phyloP scores from a whole-genome alignment of 176 grass and related monocot species.

The Juncus effusus region DNA sequence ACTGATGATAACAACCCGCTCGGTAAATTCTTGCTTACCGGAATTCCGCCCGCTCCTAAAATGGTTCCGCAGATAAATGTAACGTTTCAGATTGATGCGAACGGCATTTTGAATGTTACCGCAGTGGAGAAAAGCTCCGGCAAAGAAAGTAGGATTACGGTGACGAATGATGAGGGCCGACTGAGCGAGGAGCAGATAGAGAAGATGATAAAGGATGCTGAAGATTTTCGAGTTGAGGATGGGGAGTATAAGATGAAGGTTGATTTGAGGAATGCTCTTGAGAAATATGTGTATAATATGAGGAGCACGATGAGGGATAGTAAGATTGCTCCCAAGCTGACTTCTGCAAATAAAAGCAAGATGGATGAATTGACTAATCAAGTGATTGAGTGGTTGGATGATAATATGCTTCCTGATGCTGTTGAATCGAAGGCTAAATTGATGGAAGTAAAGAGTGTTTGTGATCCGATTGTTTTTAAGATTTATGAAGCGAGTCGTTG shows the following conservation, averaged over 20 bases:
- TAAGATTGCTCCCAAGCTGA: background rate
- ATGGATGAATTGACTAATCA: background rate
- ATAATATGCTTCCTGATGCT: background rate
- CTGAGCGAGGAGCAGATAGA: constrained; percentile 2
- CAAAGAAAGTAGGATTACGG: background rate
- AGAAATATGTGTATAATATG: constrained; percentile 3
- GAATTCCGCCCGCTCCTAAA: background rate
- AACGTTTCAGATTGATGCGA: constrained; percentile 21
- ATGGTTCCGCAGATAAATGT: background rate
- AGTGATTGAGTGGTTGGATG: background rate
- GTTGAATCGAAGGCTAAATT: background rate
- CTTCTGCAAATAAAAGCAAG: background rate
- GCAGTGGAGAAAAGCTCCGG: background rate
- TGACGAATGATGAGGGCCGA: background rate
- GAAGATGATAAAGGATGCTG: constrained; percentile 1
- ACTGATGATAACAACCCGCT: constrained; percentile 13
- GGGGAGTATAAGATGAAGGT: background rate
- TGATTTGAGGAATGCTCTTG: background rate
- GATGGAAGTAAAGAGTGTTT: background rate
- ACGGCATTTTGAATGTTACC: constrained; percentile 14
- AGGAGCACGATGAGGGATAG: background rate
- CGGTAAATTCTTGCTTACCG: constrained; percentile 2
- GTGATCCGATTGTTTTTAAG: background rate
- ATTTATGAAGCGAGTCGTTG: background rate
- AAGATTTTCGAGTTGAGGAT: background rate